A percentile compares a stretch with the other conserved stretches of the same genome.
Evolutionary conservation across 805 yeast species (phyloP).

Genomic region (Wickerhamomyces bovis): DNA sequence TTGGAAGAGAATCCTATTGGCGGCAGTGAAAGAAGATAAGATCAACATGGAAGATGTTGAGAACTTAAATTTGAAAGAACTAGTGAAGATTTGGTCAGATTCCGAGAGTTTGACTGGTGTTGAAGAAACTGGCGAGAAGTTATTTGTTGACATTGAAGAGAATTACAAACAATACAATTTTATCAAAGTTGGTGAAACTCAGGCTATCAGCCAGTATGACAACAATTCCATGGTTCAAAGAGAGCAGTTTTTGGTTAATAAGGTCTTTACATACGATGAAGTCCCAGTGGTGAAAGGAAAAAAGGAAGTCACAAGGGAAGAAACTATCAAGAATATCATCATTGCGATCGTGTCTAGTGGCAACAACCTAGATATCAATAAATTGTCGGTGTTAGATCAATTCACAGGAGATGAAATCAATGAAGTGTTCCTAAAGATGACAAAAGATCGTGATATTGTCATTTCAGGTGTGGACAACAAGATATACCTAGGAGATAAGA

Average conservation of each 20-base stretch:
- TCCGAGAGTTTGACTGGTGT: constrained; percentile 29
- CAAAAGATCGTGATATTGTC: constrained; percentile 49
- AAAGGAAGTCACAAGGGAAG: not conserved
- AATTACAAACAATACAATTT: constrained; percentile 44
- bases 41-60: constrained; percentile 45
- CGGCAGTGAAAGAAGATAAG: constrained; percentile 50
- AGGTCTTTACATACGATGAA: constrained; percentile 34
- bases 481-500: constrained; percentile 26
- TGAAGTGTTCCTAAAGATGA: constrained; percentile 35
- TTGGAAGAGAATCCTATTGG: constrained; percentile 63
- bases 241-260: constrained; percentile 45
- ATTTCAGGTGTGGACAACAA: constrained; percentile 40
- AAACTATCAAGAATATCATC: constrained; percentile 24
- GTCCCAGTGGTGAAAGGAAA: not conserved
- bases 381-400: constrained; percentile 27
- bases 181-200: constrained; percentile 24
- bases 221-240: constrained; percentile 67
- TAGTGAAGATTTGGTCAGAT: constrained; percentile 62
- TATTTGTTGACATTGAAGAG: constrained; percentile 35
- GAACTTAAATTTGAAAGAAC: constrained; percentile 41
- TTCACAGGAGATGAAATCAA: constrained; percentile 47
- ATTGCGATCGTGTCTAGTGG: constrained; percentile 29
- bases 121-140: constrained; percentile 2
- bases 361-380: constrained; percentile 21
- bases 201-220: constrained; percentile 36